Evolutionary conservation across 352 stramenopile species (phyloP), one percentile per base, ranked within the genome.

Genomic region (Phytophthora fragariaefolia): DNA sequence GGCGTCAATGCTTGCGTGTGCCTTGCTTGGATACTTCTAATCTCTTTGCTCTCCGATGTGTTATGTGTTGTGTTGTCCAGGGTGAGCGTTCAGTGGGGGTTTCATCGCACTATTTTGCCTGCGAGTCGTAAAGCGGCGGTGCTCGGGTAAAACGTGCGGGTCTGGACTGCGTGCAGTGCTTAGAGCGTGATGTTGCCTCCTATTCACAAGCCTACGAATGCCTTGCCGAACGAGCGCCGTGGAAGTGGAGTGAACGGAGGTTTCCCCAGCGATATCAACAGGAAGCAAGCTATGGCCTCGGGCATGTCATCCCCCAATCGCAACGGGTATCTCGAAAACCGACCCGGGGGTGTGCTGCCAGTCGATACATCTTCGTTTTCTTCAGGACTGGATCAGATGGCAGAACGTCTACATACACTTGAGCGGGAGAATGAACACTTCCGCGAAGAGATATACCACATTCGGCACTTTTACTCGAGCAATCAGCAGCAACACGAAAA

Each of bases 391-490:
- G 62, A 66, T 53, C 46, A 36, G 26, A 54, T 74, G 50, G 22
- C 61, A 36, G 67, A 64, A 28, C 61, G 67, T 5, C 55, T 93
- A 17, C 40, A 77, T 17, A 30, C 58, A 15, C 65, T 93, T 10
- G 85, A 93, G 69, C 66, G 73, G 3, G 83, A 93, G 46, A 90
- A 90, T 52, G 71, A 84, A 26, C 58, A 56, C 30, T 79, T 90
- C 26, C 83, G 82, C 2, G 65, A 79, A 26, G 82, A 93, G 40
- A 12, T 93, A 8, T 47, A 74, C 30, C 82, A 90, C 36, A 55
- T 92, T 8, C 80, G 80, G 7, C 73, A 84, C 6, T 59, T 80
- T 24, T 51, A 82, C 13, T 89, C 78, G 6, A 90, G 73, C 56
- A 91, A 90, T 66, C 66, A 85, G 23, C 69, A 83, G 30, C 76